A percentile compares a stretch with the other conserved stretches of the same genome.
phyloP scores from a whole-genome alignment of 805 yeast genomes.

The Wickerhamiella azyma region DNA sequence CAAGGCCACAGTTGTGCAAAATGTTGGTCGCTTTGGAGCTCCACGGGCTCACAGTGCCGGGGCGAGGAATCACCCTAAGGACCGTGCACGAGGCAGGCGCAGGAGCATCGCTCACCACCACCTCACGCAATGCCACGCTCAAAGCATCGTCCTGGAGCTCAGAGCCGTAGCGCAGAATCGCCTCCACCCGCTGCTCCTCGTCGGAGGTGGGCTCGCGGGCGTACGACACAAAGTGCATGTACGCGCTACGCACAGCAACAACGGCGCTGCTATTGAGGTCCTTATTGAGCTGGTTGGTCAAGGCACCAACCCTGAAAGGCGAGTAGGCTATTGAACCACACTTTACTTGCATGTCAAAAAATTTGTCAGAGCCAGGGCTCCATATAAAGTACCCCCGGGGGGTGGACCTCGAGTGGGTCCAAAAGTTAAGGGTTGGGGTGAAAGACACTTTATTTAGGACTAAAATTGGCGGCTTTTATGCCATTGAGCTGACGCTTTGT shows the following conservation, averaged over 20 bases:
- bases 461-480: too few relatives aligned
- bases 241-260: constrained; percentile 56
- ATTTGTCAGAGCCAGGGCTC: constrained; percentile 4
- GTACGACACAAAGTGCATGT: constrained; percentile 67
- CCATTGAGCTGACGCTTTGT: too few relatives aligned
- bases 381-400: too few relatives aligned
- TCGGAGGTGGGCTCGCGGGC: constrained; percentile 23
- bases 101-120: constrained; percentile 20
- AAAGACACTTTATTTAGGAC: too few relatives aligned
- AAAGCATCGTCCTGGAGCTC: constrained; percentile 40
- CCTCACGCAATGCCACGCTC: constrained; percentile 30
- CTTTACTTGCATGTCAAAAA: constrained; percentile 15
- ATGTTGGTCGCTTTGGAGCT: constrained; percentile 97
- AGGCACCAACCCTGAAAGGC: constrained; percentile 62
- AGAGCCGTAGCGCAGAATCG: constrained; percentile 61
- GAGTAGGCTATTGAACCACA: constrained; percentile 82
- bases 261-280: constrained; percentile 56
- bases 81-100: constrained; percentile 33
- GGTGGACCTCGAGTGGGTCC: too few relatives aligned
- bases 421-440: too few relatives aligned
- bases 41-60: constrained; percentile 98
- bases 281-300: constrained; percentile 59
- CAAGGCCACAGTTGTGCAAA: constrained; percentile 73
- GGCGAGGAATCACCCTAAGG: constrained; percentile 72
- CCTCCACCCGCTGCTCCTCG: constrained; percentile 32